A percentile compares a stretch with the other conserved stretches of the same genome.
Conservation (phyloP, 768 basidiomycete genomes). For the Pleurotus eryngii region DNA sequence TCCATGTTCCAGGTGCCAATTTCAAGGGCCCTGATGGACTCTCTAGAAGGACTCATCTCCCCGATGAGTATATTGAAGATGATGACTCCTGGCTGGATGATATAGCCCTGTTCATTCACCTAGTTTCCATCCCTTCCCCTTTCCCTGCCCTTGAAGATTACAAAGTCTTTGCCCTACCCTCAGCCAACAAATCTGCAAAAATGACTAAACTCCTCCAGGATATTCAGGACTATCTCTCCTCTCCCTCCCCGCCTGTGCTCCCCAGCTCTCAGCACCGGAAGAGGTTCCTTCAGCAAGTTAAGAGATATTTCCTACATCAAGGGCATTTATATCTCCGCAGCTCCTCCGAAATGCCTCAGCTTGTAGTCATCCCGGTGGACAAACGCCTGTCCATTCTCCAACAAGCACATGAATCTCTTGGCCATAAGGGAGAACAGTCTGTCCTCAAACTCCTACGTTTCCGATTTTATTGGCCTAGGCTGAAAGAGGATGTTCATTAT, state of each 20-base stretch:
- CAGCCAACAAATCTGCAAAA: background rate
- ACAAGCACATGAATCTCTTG: slow-evolving; percentile 20
- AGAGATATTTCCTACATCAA: slow-evolving; percentile 12
- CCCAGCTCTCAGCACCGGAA: background rate
- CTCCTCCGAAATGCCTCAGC: background rate
- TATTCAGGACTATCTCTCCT: slow-evolving; percentile 13
- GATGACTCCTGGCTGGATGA: slow-evolving; percentile 22
- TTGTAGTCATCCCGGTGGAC: slow-evolving; percentile 15
- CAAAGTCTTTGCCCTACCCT: background rate
- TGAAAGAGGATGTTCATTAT: slow-evolving; percentile 19
- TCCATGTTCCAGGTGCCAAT: slow-evolving; percentile 27
- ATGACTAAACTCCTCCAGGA: background rate
- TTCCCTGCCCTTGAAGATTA: background rate
- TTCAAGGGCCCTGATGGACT: slow-evolving; percentile 32
- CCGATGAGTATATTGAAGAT: slow-evolving; percentile 17
- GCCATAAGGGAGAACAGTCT: slow-evolving; percentile 21
- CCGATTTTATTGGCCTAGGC: slow-evolving; percentile 24
- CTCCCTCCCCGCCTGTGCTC: slow-evolving; percentile 6
- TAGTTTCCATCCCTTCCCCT: background rate
- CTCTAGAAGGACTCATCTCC: slow-evolving; percentile 18
- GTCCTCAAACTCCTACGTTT: slow-evolving; percentile 9
- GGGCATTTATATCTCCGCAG: slow-evolving; percentile 13
- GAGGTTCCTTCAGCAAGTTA: slow-evolving; percentile 11
- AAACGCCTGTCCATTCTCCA: slow-evolving; percentile 7
- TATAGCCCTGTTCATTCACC: background rate